Percentiles rank a stretch among this genome's conserved stretches.
phyloP scores from a whole-genome alignment of 2,329 filamentous ascomycete genomes.

The Capronia epimyces region DNA sequence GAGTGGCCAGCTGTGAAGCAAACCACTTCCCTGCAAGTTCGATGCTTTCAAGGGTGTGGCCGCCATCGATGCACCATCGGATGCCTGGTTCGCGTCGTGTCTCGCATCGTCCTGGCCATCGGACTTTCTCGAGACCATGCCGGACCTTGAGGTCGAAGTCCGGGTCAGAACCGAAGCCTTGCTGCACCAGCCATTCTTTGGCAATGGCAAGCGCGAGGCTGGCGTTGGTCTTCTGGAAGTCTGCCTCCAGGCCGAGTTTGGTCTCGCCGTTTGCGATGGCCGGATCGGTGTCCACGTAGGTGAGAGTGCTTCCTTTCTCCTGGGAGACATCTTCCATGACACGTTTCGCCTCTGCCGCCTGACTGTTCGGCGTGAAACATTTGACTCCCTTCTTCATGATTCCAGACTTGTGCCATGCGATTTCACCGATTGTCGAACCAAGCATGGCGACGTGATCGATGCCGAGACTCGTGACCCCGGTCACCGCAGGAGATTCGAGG shows the following conservation, averaged over 20 bases:
- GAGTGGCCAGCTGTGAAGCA: slow-evolving; percentile 44
- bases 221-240: slow-evolving; percentile 60
- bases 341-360: slow-evolving; percentile 44
- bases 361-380: slow-evolving; percentile 59
- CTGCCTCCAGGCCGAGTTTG: slow-evolving; percentile 54
- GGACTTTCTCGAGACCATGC: slow-evolving; percentile 60
- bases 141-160: slow-evolving; percentile 44
- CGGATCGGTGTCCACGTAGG: slow-evolving; percentile 42
- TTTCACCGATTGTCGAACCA: slow-evolving; percentile 70
- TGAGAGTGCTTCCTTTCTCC: slow-evolving; percentile 46
- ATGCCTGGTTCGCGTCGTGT: slow-evolving; percentile 53
- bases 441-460: slow-evolving; percentile 81
- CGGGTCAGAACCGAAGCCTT: slow-evolving; percentile 31
- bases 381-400: slow-evolving; percentile 67
- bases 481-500: slow-evolving; percentile 62
- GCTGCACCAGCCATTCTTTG: slow-evolving; percentile 37
- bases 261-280: slow-evolving; percentile 42
- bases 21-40: slow-evolving; percentile 74
- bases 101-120: slow-evolving; percentile 73
- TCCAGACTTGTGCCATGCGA: slow-evolving; percentile 88
- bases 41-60: slow-evolving; percentile 81
- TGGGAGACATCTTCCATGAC: slow-evolving; percentile 53
- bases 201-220: slow-evolving; percentile 53
- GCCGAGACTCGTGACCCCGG: slow-evolving; percentile 72
- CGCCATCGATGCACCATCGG: slow-evolving; percentile 79